Evolutionary conservation across 768 basidiomycete genomes (phyloP), one percentile per base, ranked within the genome.

Genomic region (Lanmaoa rubissima): DNA sequence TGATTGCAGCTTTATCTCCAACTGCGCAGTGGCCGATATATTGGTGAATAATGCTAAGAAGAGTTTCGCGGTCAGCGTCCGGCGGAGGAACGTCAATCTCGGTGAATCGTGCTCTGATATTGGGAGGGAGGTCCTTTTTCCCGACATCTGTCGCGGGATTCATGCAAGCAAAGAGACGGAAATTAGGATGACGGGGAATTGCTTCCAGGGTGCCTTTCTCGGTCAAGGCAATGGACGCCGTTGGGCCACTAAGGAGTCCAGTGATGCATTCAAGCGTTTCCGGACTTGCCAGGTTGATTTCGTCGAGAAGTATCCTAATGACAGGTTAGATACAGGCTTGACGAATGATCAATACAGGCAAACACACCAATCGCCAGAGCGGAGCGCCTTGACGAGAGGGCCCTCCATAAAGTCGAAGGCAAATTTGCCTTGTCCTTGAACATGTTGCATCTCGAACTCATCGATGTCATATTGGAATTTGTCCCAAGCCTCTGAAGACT

Each of bases 81-180:
- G 96, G 95, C 4, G 95, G 82, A n/a, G 90, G 85, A 0, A 98
- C 95, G 68, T 94, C 94, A 52, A 98, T 84, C 70, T 98, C 97
- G 1, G 94, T 97, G 75, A 99, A 98, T 32, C 90, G 85, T 11
- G 88, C 83, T 36, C 95, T 86, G 48, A 98, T 90, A 65, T 88
- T 88, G 5, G 91, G 87, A 17, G 94, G 92, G 0, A 99, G 85
- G 65, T 98, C 96, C 65, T 94, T 97, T 77, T 98, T 99, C 35
- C 97, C 97, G 14, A 98, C 90, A 64, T 99, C 97, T 4, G 95
- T 99, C 0, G 97, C 97, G 5, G 97, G 97, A 68, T 99, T 99
- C 97, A 99, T 99, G 70, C 97, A 99, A 5, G 94, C 94, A 66
- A 98, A 98, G 5, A 98, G 79, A 19, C 96, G 90, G 76, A 99